A percentile compares a stretch with the other conserved stretches of the same genome.
Evolutionary conservation across 495 filamentous ascomycete species (phyloP).

Genomic region (Lasiosphaeria hispida): DNA sequence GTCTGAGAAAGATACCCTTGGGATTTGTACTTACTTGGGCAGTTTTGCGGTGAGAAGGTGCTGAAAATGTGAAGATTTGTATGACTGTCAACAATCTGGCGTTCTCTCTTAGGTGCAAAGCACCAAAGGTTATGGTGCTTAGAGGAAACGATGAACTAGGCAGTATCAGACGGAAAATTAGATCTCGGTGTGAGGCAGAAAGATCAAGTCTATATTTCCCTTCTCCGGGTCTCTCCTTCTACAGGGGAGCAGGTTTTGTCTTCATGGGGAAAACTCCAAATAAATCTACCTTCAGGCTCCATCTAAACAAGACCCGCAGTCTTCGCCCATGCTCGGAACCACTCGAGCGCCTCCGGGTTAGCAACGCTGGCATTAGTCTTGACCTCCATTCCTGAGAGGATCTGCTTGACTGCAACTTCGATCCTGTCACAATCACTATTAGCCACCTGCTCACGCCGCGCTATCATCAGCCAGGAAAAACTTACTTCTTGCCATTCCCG

Average conservation of each 20-base stretch:
- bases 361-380: conserved; percentile 84
- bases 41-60: too few relatives aligned
- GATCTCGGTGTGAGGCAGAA: too few relatives aligned
- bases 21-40: too few relatives aligned
- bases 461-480: conserved; percentile 8
- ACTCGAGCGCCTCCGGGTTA: conserved; percentile 78
- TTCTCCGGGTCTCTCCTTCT: neutral
- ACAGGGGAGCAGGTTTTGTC: neutral
- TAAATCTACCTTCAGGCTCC: conserved; percentile 10
- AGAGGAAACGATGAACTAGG: too few relatives aligned
- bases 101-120: too few relatives aligned
- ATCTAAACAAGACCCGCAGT: conserved; percentile 21
- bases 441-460: neutral
- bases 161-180: too few relatives aligned
- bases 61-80: too few relatives aligned
- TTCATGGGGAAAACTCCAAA: too few relatives aligned
- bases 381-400: conserved; percentile 80
- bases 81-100: too few relatives aligned
- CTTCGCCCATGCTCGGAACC: conserved; percentile 73
- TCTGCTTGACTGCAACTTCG: conserved; percentile 90
- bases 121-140: too few relatives aligned
- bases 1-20: too few relatives aligned
- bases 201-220: too few relatives aligned
- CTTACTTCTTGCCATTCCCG: conserved; percentile 84
- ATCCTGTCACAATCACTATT: conserved; percentile 47